phyloP scores from a whole-genome alignment of 106 monocot genomes.

The Acorus calamus region DNA sequence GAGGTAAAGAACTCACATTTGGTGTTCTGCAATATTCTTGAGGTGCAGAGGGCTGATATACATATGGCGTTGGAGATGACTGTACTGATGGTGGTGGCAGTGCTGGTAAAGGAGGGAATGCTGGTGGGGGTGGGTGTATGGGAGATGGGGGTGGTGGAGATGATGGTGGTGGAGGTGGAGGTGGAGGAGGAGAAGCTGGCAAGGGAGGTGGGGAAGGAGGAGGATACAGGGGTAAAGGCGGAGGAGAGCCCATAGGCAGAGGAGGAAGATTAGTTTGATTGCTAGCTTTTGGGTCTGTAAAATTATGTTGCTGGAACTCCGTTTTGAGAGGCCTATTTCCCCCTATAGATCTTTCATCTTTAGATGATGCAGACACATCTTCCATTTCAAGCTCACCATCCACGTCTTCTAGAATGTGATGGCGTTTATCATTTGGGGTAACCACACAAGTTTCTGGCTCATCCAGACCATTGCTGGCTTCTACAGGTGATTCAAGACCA shows the following conservation, averaged over 20 bases:
- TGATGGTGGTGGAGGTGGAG: conserved; percentile 30
- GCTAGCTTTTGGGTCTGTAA: conserved; percentile 6
- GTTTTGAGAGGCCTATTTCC: conserved; percentile 15
- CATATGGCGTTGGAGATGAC: not conserved
- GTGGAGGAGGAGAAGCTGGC: conserved; percentile 37
- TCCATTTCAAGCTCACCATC: conserved; percentile 74
- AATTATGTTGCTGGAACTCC: conserved; percentile 6
- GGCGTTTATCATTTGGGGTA: conserved; percentile 23
- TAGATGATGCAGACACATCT: conserved; percentile 41
- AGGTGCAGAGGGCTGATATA: conserved; percentile 19
- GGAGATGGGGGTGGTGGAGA: conserved; percentile 22
- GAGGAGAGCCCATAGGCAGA: conserved; percentile 14
- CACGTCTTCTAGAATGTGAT: conserved; percentile 32
- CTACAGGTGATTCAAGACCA: conserved; percentile 21
- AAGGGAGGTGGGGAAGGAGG: conserved; percentile 31
- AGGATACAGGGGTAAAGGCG: conserved; percentile 41
- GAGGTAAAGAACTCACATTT: conserved; percentile 43
- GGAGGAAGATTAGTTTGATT: conserved; percentile 21
- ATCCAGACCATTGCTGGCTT: conserved; percentile 15
- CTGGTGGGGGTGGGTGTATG: conserved; percentile 26
- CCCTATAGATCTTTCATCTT: conserved; percentile 17
- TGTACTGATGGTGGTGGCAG: conserved; percentile 19
- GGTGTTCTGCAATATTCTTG: conserved; percentile 40
- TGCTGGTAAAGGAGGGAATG: conserved; percentile 30
- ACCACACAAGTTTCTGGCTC: conserved; percentile 20